A percentile compares a stretch with the other conserved stretches of the same genome.
Evolutionary conservation across 164 flowering plant genomes (phyloP).

Genomic region (Aristolochia contorta): DNA sequence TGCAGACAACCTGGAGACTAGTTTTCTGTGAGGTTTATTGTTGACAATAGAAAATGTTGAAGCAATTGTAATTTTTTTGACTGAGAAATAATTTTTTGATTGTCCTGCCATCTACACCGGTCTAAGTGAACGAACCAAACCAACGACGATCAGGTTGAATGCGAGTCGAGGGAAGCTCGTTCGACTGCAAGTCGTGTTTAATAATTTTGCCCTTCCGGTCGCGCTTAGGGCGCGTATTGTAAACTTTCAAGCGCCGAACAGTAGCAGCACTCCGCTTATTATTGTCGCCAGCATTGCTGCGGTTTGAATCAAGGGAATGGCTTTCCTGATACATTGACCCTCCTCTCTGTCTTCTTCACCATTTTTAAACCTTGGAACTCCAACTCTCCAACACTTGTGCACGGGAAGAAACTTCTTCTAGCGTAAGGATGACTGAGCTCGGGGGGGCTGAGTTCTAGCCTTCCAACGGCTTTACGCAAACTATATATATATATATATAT

Average conservation of each 20-base stretch:
- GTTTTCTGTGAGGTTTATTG: no score
- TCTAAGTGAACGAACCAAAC: constrained; percentile 50
- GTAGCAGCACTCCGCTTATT: constrained; percentile 65
- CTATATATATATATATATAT: no score
- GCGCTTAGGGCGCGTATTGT: constrained; percentile 65
- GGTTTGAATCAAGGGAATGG: constrained; percentile 85
- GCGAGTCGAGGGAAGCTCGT: constrained; percentile 66
- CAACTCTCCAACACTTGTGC: not conserved
- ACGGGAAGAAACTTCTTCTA: no score
- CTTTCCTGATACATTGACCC: constrained; percentile 62
- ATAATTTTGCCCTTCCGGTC: constrained; percentile 49
- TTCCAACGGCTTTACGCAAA: no score
- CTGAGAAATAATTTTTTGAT: no score
- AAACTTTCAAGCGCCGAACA: constrained; percentile 94
- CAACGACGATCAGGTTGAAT: constrained; percentile 92
- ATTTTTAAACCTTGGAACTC: constrained; percentile 12
- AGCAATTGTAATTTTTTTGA: no score
- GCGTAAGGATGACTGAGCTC: no score
- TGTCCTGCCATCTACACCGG: no score
- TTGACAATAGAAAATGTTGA: no score
- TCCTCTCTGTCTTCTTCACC: constrained; percentile 60
- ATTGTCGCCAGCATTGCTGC: constrained; percentile 20
- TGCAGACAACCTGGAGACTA: no score
- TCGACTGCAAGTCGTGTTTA: constrained; percentile 66
- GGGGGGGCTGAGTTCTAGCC: no score